Evolutionary conservation across 345 rosid species (phyloP).

Genomic region (Euphorbia peplus): DNA sequence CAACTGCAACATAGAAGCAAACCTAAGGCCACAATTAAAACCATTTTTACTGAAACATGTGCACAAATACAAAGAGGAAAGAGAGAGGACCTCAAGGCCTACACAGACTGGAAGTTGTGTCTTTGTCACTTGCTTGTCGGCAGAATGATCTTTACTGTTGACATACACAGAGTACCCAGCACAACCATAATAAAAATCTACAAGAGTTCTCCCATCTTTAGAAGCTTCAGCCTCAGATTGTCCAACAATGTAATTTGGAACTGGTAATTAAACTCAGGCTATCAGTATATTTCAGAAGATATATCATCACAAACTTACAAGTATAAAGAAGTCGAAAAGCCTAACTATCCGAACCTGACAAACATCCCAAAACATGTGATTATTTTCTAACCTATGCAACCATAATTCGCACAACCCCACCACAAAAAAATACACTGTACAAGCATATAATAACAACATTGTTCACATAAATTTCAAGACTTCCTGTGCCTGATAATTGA

Average conservation of each 20-base stretch:
- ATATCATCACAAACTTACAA: neutral
- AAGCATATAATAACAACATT: neutral
- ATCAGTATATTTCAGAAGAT: neutral
- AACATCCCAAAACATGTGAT: neutral
- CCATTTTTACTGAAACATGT: neutral
- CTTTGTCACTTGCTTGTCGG: conserved; percentile 34
- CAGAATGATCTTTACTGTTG: conserved; percentile 36
- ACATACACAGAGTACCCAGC: conserved; percentile 54
- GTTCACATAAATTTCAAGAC: neutral
- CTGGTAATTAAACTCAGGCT: conserved; percentile 25
- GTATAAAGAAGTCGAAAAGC: neutral
- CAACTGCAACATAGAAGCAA: neutral
- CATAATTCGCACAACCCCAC: neutral
- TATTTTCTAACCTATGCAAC: no score
- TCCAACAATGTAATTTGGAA: conserved; percentile 41
- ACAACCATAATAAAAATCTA: conserved; percentile 61
- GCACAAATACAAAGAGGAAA: neutral
- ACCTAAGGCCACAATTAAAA: neutral
- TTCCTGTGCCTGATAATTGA: neutral
- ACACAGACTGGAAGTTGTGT: conserved; percentile 52
- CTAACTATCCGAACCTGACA: neutral
- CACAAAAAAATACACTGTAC: neutral
- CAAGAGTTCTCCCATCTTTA: conserved; percentile 35
- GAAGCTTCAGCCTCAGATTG: conserved; percentile 47
- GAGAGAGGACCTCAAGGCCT: conserved; percentile 56